Evolutionary conservation across 2,329 filamentous ascomycete species (phyloP), one percentile per base, ranked within the genome.

Genomic region (Emericellopsis cladophorae): DNA sequence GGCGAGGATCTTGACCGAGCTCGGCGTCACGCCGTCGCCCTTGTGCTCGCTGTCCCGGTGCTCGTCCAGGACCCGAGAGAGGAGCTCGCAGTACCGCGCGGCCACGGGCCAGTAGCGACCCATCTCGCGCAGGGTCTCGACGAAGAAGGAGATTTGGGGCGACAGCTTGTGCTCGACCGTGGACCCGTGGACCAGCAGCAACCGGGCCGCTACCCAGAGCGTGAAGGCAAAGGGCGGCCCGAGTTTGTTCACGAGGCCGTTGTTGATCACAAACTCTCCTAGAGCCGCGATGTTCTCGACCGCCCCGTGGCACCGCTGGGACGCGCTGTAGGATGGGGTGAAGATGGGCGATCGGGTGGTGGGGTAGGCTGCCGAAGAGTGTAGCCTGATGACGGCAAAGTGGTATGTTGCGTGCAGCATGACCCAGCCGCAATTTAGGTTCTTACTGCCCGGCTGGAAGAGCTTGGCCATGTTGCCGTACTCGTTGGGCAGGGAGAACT

Each of bases 401-500:
- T 93, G 85, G 53, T 89, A 94, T 1, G 87, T 88, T 5, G 85
- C 83, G 55, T 95, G 89, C 24, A 95, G 68, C 81, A 94, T 94
- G 39, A 95, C 79, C 82, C 88, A 88, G 40, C 81, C 82, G 55
- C 84, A 87, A 54, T 84, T 87, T 37, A 88, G 66, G 34, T 72
- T 72, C 56, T 84, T 86, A 51, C 73, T 74, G 6, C 76, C 76
- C 1, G 77, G 73, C 46, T 80, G 79, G 54, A 89, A 87, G 1
- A 93, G 63, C 46, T 85, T 82, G 37, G 81, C 76, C 65, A 89
- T 84, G 58, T 92, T 90, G 21, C 84, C 80, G 59, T 90, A 93
- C 51, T 94, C 87, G 34, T 72, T 72, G 0, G 89, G 88, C 8
- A 95, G 70, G 42, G 79, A 79, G 48, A 86, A 85, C 54, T 92